Base-by-base conservation (phyloP, 208 protist genomes). In the Endotrypanum monterogeii region DNA sequence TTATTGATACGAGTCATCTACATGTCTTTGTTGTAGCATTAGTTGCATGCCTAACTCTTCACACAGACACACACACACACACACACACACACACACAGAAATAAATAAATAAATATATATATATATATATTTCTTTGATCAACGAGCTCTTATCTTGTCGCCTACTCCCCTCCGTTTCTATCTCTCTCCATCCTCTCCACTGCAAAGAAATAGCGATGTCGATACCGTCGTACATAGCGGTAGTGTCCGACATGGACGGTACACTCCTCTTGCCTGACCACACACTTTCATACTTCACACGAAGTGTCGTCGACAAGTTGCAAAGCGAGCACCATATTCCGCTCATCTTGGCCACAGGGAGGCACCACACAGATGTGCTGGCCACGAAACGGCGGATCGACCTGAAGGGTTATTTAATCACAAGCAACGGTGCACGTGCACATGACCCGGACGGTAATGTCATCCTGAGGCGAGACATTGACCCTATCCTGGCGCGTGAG, bases 171-270 rank as follows among this genome's bases (percentile, higher is more conserved):
- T 20, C 3, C 52, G 6, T 57, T 20, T 28, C n/a, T 18, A 5
- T 57, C n/a, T 5, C 3, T 28, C 8, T 6, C 2, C n/a, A 30
- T n/a, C 35, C 12, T 16, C 58, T 63, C 32, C 58, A n/a, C 61
- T 51, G 12, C 1, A 23, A 23, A 3, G 16, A 39, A 37, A n/a
- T n/a, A 12, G 35, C 9, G 4, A 51, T 51, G 74, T 61, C 51
- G 20, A 35, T 25, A 8, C 20, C 62, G 25, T 68, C 70, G 4
- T 85, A 78, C 58, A 80, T 85, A 9, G 75, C 78, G 6, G 78
- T 82, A 48, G 79, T 75, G 37, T 82, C 80, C 6, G 83, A 92
- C 76, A 84, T 92, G 74, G 83, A 92, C 52, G 85, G 88, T 41
- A 90, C 85, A 16, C 44, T 89, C 28, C 74, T 92, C 23, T 69